Evolutionary conservation across 768 basidiomycete genomes (phyloP).

Genomic region (Psilocybe subaeruginosa): DNA sequence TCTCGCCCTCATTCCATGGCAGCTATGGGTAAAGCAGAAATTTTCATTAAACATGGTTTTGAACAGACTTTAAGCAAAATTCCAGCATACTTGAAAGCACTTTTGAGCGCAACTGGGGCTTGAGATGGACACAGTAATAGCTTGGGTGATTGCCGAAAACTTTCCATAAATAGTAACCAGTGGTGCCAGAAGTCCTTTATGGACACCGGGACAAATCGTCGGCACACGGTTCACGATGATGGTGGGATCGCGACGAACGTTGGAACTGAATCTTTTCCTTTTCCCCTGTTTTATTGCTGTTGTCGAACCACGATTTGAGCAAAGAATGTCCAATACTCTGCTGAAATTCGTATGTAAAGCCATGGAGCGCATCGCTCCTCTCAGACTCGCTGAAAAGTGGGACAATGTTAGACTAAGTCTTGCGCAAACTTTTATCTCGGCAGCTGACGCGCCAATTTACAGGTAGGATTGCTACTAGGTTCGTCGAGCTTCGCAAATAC

Average conservation of each 20-base stretch:
- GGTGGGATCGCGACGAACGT: neutral
- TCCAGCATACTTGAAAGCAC: too few species aligned
- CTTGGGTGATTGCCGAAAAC: neutral
- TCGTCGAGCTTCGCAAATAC: constrained; percentile 18
- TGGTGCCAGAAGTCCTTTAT: neutral
- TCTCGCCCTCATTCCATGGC: neutral
- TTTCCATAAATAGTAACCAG: neutral
- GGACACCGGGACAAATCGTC: neutral
- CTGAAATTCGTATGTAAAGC: constrained; percentile 61
- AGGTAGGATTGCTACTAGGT: constrained; percentile 83
- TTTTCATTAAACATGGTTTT: too few species aligned
- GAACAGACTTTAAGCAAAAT: too few species aligned
- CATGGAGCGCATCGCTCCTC: constrained; percentile 87
- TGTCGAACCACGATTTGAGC: neutral
- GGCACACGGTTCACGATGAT: neutral
- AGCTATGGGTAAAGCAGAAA: neutral
- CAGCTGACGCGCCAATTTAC: constrained; percentile 17
- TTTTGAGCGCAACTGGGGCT: neutral
- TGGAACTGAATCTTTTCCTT: neutral
- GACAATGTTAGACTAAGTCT: constrained; percentile 74
- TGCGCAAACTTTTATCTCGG: constrained; percentile 4
- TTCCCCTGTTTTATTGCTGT: neutral
- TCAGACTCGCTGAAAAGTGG: constrained; percentile 87
- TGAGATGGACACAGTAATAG: neutral
- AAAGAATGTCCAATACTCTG: constrained; percentile 35